Base-by-base conservation (phyloP, 1,139 yeast genomes). In the Nadsonia commutata region DNA sequence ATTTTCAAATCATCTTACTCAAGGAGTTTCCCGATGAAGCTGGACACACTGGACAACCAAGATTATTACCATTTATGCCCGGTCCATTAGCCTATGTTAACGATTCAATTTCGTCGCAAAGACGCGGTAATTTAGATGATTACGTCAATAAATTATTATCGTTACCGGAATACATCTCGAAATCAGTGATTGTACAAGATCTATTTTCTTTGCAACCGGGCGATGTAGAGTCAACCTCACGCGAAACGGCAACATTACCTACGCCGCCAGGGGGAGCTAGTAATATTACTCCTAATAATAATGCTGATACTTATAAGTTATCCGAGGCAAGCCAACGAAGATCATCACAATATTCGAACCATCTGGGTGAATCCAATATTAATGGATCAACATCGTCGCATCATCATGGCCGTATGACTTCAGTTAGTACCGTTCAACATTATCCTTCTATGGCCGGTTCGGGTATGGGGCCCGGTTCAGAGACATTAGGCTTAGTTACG, bases 31-130 rank as follows among this genome's bases (percentile, higher is more conserved):
- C 97, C 2, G 78, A 71, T 50, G 98, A 90, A 60, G 95, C 97
- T 3, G 97, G 97, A 4, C 79, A 86, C 52, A 77, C 80, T 40
- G 85, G 81, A 60, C 76, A 76, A 51, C 71, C 70, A 39, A 74
- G 98, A 51, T 80, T 81, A 36, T 71, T 90, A 48, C 98, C 99
- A 3, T 85, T 82, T 50, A 88, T 93, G 57, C 98, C 98, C 0
- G 98, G 98, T 1, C 99, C 98, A 2, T 71, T 90, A 43, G 81
- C 94, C 40, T 83, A 83, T 57, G 95, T 90, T 42, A 86, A 88
- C 50, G 97, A 88, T 57, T 74, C 80, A 43, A 80, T 88, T 45
- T 82, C 95, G 16, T 79, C 80, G 53, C 81, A 84, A 58, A 73
- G 98, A 55, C 71, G 90, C 51, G 83, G 78, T 33, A 94, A 85